These are phyloP conservation scores for Aegle marmelos DNA, from an alignment of 345 rosid genomes.

Conservation along the genomic window DNA sequence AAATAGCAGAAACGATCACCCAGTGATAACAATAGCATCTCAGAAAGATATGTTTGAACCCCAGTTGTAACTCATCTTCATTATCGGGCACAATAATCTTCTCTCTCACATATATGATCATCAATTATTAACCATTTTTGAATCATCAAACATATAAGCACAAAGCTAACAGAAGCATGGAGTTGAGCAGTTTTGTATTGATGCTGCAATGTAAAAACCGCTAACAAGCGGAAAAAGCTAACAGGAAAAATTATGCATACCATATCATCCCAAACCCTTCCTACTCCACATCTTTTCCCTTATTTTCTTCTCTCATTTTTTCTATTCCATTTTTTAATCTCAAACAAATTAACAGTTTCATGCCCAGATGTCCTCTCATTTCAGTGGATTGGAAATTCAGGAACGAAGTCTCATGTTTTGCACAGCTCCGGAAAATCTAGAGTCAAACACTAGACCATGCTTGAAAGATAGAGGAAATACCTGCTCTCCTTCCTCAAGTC, in stretches of 20 bases:
- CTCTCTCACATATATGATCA: neutral
- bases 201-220: neutral
- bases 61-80: neutral
- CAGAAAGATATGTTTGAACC: neutral
- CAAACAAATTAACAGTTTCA: neutral
- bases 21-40: neutral
- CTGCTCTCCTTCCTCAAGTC: constrained; percentile 18
- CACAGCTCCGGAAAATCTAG: neutral
- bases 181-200: too few relatives aligned
- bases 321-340: too few relatives aligned
- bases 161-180: neutral
- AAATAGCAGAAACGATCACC: neutral
- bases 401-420: neutral
- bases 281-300: neutral
- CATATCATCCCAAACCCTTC: neutral
- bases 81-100: neutral
- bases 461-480: neutral
- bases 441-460: neutral
- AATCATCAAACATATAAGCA: neutral
- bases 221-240: neutral
- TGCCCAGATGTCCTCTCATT: neutral
- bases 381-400: neutral
- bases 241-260: neutral
- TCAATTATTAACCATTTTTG: neutral
- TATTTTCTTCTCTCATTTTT: neutral